phyloP scores from a whole-genome alignment of 768 basidiomycete species.

The Calocybe cyanea region DNA sequence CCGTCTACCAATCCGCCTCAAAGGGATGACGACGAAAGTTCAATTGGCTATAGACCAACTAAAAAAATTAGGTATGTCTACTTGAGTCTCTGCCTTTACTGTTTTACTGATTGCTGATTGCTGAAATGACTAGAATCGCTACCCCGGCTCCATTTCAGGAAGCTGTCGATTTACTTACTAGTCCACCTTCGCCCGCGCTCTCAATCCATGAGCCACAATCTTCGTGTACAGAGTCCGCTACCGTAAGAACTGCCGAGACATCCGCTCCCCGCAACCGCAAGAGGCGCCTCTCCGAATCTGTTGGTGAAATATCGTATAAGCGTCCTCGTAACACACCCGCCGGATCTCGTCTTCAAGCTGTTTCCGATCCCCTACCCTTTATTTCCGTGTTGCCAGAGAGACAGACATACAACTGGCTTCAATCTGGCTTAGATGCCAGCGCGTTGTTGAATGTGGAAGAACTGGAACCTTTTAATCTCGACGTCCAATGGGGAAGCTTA shows the following conservation, averaged over 20 bases:
- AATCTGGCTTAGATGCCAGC: too few species aligned
- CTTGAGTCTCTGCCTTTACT: background rate
- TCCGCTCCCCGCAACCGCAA: conserved; percentile 27
- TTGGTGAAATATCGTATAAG: conserved; percentile 17
- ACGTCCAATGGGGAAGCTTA: too few species aligned
- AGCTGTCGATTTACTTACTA: background rate
- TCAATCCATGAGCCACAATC: conserved; percentile 7
- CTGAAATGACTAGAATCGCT: background rate
- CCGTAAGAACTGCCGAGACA: too few species aligned
- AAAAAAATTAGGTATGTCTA: conserved; percentile 16
- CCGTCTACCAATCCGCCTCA: background rate
- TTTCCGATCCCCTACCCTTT: conserved; percentile 27
- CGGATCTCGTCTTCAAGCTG: conserved; percentile 22
- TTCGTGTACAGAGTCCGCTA: too few species aligned
- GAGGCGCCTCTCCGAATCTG: conserved; percentile 32
- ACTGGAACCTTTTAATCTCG: too few species aligned
- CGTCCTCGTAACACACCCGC: conserved; percentile 18
- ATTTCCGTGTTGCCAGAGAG: too few species aligned
- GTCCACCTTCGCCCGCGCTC: conserved; percentile 11
- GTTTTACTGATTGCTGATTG: background rate
- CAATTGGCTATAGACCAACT: background rate
- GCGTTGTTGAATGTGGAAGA: too few species aligned
- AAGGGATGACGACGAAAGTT: background rate
- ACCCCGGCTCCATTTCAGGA: background rate
- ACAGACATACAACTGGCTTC: too few species aligned